phyloP scores from a whole-genome alignment of 2,329 filamentous ascomycete species.

The Annulohypoxylon truncatum region DNA sequence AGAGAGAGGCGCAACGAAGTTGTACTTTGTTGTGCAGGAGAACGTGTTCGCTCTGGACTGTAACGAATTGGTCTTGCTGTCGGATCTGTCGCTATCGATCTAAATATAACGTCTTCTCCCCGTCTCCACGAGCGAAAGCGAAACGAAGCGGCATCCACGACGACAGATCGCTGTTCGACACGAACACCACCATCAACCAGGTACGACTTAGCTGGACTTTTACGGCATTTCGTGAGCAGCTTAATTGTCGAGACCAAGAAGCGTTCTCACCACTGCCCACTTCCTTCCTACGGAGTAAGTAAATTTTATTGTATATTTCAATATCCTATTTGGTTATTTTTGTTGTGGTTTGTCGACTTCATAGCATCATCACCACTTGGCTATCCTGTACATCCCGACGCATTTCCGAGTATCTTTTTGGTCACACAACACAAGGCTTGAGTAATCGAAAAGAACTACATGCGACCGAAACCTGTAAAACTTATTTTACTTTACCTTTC shows the following conservation, averaged over 20 bases:
- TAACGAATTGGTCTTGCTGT: constrained; percentile 19
- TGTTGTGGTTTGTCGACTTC: background rate
- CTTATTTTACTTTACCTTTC: background rate
- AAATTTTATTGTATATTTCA: background rate
- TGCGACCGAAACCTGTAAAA: background rate
- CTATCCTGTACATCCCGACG: constrained; percentile 8
- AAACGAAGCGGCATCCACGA: constrained; percentile 15
- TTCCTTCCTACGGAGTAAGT: constrained; percentile 30
- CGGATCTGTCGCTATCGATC: constrained; percentile 2
- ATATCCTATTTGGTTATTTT: background rate
- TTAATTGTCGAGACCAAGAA: constrained; percentile 3
- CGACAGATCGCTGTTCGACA: constrained; percentile 25
- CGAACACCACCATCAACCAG: constrained; percentile 22
- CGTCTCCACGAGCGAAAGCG: constrained; percentile 18
- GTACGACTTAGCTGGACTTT: constrained; percentile 26
- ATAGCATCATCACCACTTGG: background rate
- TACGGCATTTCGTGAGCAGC: constrained; percentile 18
- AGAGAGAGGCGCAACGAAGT: constrained; percentile 38
- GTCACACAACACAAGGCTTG: background rate
- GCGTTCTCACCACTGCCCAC: constrained; percentile 13
- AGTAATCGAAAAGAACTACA: background rate
- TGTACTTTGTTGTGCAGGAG: constrained; percentile 39
- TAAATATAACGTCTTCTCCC: constrained; percentile 9
- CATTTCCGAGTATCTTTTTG: constrained; percentile 18
- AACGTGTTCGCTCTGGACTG: constrained; percentile 30